Base-by-base conservation (phyloP, 2,329 filamentous ascomycete species). In the Colletotrichum plurivorum region DNA sequence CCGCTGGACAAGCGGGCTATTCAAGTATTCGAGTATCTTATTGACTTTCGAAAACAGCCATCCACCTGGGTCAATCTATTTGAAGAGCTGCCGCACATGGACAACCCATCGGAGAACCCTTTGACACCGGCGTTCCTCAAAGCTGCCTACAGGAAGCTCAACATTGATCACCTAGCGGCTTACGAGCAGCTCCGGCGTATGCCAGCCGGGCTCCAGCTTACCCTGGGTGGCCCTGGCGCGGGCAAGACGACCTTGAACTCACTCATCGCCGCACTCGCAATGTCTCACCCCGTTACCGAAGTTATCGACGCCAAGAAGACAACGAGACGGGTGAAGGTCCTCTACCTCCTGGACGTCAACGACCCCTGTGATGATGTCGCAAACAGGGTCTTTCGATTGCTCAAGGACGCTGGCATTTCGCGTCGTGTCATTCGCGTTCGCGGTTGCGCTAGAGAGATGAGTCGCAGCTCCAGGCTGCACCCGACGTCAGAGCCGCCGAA, bases 211-310 rank as follows among this genome's bases (percentile, higher is more conserved):
- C 69, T 86, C 1, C 81, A 78, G 31, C 79, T 86, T 55, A 75
- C 85, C 1, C 83, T 83, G 7, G 84, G 84, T 4, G 84, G 84
- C 5, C 83, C 84, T 4, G 84, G 84, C 0, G 80, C 83, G 0
- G 84, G 84, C 0, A 86, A 86, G 57, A 85, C 84, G 0, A 81
- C 84, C 43, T 84, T 82, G 81, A 84, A 81, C 41, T 78, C 85
- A 72, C 73, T 82, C 1, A 72, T 84, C 2, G 76, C 83, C 2
- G 80, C 79, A 0, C 73, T 84, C 18, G 79, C 81, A 4, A 9
- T 69, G 12, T 69, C 62, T 15, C 62, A 60, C 7, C 39, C 43
- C n/a, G 20, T 31, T 18, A 16, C 31, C 16, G 18, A 51, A n/a
- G 31, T 16, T 18, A 36, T 18, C 22, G 43, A 53, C 36, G 18